Evolutionary conservation across 2,329 filamentous ascomycete genomes (phyloP), one percentile per base, ranked within the genome.

Genomic region (Neophaeococcomyces aloes): DNA sequence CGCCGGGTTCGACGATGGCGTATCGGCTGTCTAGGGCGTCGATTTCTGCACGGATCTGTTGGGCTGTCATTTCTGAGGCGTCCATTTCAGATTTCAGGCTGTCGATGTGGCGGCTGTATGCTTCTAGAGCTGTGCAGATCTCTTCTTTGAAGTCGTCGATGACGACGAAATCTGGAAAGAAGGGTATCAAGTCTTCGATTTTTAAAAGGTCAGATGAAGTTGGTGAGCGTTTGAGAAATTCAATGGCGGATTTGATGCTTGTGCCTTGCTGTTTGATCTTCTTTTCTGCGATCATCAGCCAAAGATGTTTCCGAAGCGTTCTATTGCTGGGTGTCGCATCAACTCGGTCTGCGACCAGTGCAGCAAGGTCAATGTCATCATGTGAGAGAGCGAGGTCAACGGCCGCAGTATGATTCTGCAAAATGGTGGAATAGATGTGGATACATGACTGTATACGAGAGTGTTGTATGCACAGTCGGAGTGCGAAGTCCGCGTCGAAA

Each of bases 141-240:
- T 98, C 91, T 51, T 96, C 88, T 60, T 96, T 95, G 74, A 98
- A 98, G 62, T 96, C 91, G 60, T 98, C 91, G 49, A 98, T 96
- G 40, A 96, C 84, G 18, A 96, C 87, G 59, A 98, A 98, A 61
- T 98, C 91, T 0, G 91, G 91, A 66, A 98, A 98, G 69, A 98
- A 95, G 0, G 91, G 91, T 31, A 98, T 96, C 23, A 98, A 67
- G 57, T 98, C 91, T 65, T 98, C 91, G 51, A 98, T 98, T 50
- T 83, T 82, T 38, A 98, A 76, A 10, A 96, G 72, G 48, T 95
- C 87, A 61, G 89, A 95, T 7, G 23, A 31, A n/a, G 5, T 33
- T 11, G 39, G 39, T 17, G 23, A 31, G 7, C 86, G 81, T 54
- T 86, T 86, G 10, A 96, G 73, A 58, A 98, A 95, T 49, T 93